These are phyloP conservation scores for Apiospora hydei DNA, from an alignment of 2,329 filamentous ascomycete species.

Conservation along the genomic window DNA sequence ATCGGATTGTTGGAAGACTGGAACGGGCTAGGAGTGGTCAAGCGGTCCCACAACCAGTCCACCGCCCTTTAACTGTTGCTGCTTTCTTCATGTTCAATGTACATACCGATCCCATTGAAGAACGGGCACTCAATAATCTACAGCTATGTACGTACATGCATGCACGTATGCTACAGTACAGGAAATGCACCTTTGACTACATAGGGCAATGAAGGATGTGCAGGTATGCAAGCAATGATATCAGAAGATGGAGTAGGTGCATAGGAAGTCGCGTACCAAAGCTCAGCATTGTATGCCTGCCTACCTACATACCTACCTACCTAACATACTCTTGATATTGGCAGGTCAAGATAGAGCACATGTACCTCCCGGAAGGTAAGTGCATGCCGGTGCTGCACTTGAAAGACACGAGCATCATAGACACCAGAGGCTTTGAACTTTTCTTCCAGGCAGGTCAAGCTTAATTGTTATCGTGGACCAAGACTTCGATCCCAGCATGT, in stretches of 20 bases:
- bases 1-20: conserved; percentile 15
- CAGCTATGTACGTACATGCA: not conserved
- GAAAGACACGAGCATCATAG: not conserved
- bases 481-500: not conserved
- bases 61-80: conserved; percentile 8
- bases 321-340: not conserved
- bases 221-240: not conserved
- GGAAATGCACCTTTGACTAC: conserved; percentile 4
- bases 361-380: not conserved
- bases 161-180: not conserved
- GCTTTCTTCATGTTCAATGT: not conserved
- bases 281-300: not conserved
- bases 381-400: not conserved
- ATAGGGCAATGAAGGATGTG: not conserved
- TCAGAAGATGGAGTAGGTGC: not conserved
- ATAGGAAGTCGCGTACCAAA: not conserved
- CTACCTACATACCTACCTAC: not conserved
- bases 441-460: not conserved
- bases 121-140: not conserved
- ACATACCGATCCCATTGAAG: no score
- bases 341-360: not conserved
- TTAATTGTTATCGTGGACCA: not conserved
- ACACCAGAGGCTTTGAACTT: not conserved
- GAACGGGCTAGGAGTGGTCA: conserved; percentile 19
- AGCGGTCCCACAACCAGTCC: conserved; percentile 17